These are phyloP conservation scores for Solanum sparsipilum DNA, from an alignment of 257 asterid species.

Conservation along the genomic window DNA sequence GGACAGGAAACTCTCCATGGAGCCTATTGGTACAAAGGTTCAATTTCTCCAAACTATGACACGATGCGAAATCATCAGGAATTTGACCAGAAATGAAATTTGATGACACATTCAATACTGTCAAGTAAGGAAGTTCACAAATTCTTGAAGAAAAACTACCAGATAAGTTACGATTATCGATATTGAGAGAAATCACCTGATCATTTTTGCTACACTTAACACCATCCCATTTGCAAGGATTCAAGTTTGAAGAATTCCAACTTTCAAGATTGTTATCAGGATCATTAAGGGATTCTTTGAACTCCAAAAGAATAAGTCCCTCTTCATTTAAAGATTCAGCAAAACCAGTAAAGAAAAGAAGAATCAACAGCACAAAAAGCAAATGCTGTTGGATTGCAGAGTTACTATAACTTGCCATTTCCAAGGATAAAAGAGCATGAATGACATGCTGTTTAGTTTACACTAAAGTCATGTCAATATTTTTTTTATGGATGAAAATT, in stretches of 20 bases:
- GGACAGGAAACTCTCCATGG: constrained; percentile 42
- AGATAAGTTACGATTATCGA: constrained; percentile 44
- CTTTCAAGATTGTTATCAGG: constrained; percentile 42
- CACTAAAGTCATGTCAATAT: not conserved
- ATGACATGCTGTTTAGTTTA: not conserved
- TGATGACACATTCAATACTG: constrained; percentile 37
- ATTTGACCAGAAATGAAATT: constrained; percentile 66
- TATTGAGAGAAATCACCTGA: constrained; percentile 40
- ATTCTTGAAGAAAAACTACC: constrained; percentile 55
- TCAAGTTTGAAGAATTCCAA: constrained; percentile 46
- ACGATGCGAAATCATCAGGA: constrained; percentile 35
- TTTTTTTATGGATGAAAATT: not conserved
- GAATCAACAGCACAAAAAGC: constrained; percentile 17
- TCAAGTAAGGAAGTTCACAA: constrained; percentile 47
- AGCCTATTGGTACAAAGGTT: constrained; percentile 80
- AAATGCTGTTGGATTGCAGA: constrained; percentile 12
- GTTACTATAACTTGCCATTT: constrained; percentile 34
- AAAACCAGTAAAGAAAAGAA: constrained; percentile 26
- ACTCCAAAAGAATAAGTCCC: constrained; percentile 53
- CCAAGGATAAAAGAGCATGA: not conserved
- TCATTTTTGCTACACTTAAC: constrained; percentile 25
- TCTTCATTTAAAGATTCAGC: constrained; percentile 54
- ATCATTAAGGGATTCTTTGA: constrained; percentile 42
- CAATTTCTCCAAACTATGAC: constrained; percentile 33
- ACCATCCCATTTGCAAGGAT: constrained; percentile 77